Evolutionary conservation across 1,284 basidiomycete species (phyloP), one percentile per base, ranked within the genome.

Genomic region (Austroboletus sp.): DNA sequence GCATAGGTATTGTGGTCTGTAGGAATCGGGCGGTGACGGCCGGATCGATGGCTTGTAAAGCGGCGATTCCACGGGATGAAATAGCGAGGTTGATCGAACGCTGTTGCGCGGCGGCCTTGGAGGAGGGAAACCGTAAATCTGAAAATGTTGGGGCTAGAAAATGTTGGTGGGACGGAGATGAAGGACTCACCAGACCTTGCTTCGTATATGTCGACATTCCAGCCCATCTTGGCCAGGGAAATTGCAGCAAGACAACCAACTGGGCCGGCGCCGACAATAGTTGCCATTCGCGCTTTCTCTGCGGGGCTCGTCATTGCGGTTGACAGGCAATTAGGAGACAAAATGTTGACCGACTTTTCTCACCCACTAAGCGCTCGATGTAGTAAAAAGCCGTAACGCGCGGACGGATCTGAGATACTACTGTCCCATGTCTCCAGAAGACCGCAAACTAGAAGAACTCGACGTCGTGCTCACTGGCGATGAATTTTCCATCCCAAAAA

Each of bases 61-160:
- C 94, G 53, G 85, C 79, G 46, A 98, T 84, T 50, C 94, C 95
- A 44, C 95, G 82, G 48, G 91, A 81, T 15, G 93, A 97, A 53
- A 98, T 91, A 29, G 94, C 94, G 42, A 98, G 76, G 71, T 98
- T 98, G 71, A 98, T 97, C 45, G 90, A 95, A 49, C 95, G 80
- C 56, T 85, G 82, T 59, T 80, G 76, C 30, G 74, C 68, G 46
- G 70, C 72, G 42, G 73, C 72, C 66, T 79, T 84, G 45, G 80
- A 82, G 32, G 79, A 75, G 37, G 82, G 74, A 46, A 84, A 72
- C 30, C 87, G 80, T 58, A 84, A 73, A 68, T 89, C 86, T 89
- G 58, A 44, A 48, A 51, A 51, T 27, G 56, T 51, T 40, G 47
- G 10, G 3, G 27, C 9, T 9, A 48, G 51, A 42, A 40, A 42